These are phyloP conservation scores for Hyphodiscus sp. DNA, from an alignment of 2,329 filamentous ascomycete genomes.

Conservation along the genomic window DNA sequence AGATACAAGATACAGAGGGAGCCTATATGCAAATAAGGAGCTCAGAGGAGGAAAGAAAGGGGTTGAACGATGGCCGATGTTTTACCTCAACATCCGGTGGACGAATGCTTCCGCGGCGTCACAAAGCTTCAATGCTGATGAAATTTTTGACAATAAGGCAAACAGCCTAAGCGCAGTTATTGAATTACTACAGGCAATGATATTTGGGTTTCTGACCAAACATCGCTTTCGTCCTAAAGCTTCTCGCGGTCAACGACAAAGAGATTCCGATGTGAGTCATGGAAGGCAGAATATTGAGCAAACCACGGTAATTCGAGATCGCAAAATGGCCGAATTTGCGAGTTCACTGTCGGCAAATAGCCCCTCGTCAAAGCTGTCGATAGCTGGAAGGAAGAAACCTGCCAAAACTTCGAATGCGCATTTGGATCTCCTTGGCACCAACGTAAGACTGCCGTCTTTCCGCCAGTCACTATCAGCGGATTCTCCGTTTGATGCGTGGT, in stretches of 20 bases:
- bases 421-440: constrained; percentile 15
- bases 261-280: not conserved
- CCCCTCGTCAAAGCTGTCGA: not conserved
- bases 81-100: constrained; percentile 63
- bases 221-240: constrained; percentile 49
- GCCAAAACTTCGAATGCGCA: not conserved
- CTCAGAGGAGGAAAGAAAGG: constrained; percentile 51
- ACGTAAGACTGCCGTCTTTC: constrained; percentile 23
- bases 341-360: not conserved
- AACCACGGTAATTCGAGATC: not conserved
- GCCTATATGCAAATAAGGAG: constrained; percentile 44
- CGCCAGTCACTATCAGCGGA: constrained; percentile 13
- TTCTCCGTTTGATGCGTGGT: constrained; percentile 33
- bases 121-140: constrained; percentile 28
- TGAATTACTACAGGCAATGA: constrained; percentile 61
- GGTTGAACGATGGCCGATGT: constrained; percentile 83
- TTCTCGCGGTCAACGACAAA: not conserved
- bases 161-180: constrained; percentile 42
- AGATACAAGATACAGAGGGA: constrained; percentile 38
- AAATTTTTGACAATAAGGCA: constrained; percentile 39
- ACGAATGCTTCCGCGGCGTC: not conserved
- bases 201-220: constrained; percentile 68
- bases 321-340: not conserved
- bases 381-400: not conserved
- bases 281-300: not conserved